Percentiles rank a stretch among this genome's conserved stretches.
Evolutionary conservation across 306 rosid genomes (phyloP).

Genomic region (Urtica urens): DNA sequence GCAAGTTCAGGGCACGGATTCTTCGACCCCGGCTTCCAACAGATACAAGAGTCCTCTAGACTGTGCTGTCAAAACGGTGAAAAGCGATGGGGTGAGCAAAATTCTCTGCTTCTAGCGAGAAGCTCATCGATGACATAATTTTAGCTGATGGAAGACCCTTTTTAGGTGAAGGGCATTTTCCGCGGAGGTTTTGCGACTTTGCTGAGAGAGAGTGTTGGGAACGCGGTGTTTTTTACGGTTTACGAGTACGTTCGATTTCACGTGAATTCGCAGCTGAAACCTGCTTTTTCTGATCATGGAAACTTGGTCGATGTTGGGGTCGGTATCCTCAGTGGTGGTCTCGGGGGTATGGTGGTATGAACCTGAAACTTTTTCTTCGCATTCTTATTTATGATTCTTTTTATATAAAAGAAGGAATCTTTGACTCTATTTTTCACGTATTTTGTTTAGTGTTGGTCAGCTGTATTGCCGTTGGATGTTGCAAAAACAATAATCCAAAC

Average conservation of each 20-base stretch:
- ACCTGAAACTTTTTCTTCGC: too few relatives aligned
- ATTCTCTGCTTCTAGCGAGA: slow-evolving; percentile 10
- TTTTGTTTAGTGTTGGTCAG: slow-evolving; percentile 71
- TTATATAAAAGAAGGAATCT: too few relatives aligned
- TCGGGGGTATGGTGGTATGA: slow-evolving; percentile 74
- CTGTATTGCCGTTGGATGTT: slow-evolving; percentile 84
- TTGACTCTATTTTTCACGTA: slow-evolving; percentile 1
- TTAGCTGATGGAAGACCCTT: slow-evolving; percentile 33
- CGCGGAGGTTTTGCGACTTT: slow-evolving; percentile 64
- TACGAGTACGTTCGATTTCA: slow-evolving; percentile 71
- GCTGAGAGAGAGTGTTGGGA: slow-evolving; percentile 70
- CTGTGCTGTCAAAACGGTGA: slow-evolving; percentile 50
- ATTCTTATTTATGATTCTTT: too few relatives aligned
- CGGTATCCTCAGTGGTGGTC: slow-evolving; percentile 77
- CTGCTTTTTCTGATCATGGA: slow-evolving; percentile 33
- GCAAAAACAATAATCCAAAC: slow-evolving; percentile 94
- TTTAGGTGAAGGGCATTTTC: slow-evolving; percentile 78
- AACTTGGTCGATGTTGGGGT: slow-evolving; percentile 67
- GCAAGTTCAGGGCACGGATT: slow-evolving; percentile 91
- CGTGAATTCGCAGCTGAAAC: slow-evolving; percentile 51
- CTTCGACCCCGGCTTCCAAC: slow-evolving; percentile 50
- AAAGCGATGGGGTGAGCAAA: slow-evolving; percentile 74
- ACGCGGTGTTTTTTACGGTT: slow-evolving; percentile 51
- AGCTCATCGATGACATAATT: slow-evolving; percentile 15
- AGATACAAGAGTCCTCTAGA: slow-evolving; percentile 70